phyloP scores from a whole-genome alignment of 2,329 filamentous ascomycete genomes.

The Colletotrichum graminicola region DNA sequence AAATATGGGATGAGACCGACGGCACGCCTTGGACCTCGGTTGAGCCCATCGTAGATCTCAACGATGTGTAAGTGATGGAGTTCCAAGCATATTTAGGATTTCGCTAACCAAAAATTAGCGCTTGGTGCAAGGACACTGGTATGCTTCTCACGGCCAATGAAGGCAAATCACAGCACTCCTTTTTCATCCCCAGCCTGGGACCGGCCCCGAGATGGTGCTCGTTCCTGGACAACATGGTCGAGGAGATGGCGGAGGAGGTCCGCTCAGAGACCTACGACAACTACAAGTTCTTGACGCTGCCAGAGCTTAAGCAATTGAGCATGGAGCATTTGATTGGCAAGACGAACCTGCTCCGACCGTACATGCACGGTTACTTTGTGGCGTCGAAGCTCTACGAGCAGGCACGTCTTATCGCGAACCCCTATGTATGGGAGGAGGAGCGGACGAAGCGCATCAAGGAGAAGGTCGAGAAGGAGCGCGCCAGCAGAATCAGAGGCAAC shows the following conservation, averaged over 20 bases:
- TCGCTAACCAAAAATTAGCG: constrained; percentile 50
- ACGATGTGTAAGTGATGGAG: constrained; percentile 70
- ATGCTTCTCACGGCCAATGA: constrained; percentile 98
- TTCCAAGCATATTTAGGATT: not conserved
- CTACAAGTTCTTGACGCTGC: constrained; percentile 95
- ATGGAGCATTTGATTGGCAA: constrained; percentile 91
- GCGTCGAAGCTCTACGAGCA: constrained; percentile 96
- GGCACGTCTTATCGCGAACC: constrained; percentile 91
- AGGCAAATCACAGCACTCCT: constrained; percentile 92
- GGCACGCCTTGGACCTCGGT: constrained; percentile 95
- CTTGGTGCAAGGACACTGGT: constrained; percentile 90
- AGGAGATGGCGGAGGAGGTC: constrained; percentile 94
- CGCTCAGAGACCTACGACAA: constrained; percentile 93
- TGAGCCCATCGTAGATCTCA: constrained; percentile 94
- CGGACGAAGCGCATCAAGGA: constrained; percentile 90
- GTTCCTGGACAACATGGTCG: constrained; percentile 96
- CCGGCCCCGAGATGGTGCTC: constrained; percentile 95
- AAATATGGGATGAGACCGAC: constrained; percentile 88
- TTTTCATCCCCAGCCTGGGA: constrained; percentile 93
- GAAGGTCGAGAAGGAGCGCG: constrained; percentile 97
- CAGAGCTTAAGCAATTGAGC: constrained; percentile 87
- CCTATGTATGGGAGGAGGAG: constrained; percentile 93
- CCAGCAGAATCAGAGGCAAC: constrained; percentile 90
- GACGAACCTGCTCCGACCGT: constrained; percentile 89
- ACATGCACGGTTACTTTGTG: constrained; percentile 99